phyloP scores from a whole-genome alignment of 148 eudicot genomes.

The Persicaria maculosa region DNA sequence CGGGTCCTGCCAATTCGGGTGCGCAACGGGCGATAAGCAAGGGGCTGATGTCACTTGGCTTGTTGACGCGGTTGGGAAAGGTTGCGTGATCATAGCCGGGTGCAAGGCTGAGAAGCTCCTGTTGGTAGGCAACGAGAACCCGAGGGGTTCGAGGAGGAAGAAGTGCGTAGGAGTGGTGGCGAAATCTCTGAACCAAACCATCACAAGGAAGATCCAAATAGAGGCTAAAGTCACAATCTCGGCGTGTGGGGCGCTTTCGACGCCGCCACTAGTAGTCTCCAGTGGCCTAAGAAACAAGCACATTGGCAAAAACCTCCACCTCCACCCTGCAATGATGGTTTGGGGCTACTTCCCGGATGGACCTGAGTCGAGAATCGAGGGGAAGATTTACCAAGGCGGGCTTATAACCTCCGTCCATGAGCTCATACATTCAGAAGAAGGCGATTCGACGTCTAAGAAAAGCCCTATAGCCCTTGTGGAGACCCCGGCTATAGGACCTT shows the following conservation, averaged over 20 bases:
- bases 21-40: conserved; percentile 40
- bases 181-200: conserved; percentile 17
- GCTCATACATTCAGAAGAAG: conserved; percentile 26
- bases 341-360: conserved; percentile 70
- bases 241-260: conserved; percentile 55
- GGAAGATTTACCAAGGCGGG: conserved; percentile 48
- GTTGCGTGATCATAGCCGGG: conserved; percentile 48
- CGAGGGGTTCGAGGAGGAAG: conserved; percentile 17
- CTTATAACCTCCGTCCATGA: conserved; percentile 46
- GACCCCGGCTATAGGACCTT: conserved; percentile 55
- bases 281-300: conserved; percentile 54
- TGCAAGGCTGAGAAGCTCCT: conserved; percentile 38
- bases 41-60: conserved; percentile 63
- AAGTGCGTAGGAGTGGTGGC: conserved; percentile 48
- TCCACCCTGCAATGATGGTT: conserved; percentile 45
- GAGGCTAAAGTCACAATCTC: conserved; percentile 59
- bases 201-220: conserved; percentile 29
- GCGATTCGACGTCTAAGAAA: conserved; percentile 7
- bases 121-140: conserved; percentile 14
- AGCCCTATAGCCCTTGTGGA: conserved; percentile 36
- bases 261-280: conserved; percentile 41
- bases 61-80: conserved; percentile 42
- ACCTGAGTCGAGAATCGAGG: conserved; percentile 24
- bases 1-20: conserved; percentile 61
- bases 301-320: conserved; percentile 54